Base-by-base conservation (phyloP, 257 asterid genomes). In the Striga asiatica region DNA sequence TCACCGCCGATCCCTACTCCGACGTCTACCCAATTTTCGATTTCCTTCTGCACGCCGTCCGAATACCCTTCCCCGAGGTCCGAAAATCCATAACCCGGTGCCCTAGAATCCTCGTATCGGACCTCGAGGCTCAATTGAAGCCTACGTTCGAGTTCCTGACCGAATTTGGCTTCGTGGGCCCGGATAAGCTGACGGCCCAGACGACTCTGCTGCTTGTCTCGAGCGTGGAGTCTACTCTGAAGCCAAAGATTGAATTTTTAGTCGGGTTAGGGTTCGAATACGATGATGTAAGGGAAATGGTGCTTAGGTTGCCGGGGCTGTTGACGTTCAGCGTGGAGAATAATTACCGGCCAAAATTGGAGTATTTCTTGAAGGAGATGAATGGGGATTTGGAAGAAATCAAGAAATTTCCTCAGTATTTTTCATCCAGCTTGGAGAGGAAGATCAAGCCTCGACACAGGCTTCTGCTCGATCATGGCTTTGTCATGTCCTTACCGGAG, bases 321-420 rank as follows among this genome's bases (percentile, higher is more conserved):
- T 66, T 89, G 78, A 89, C 94, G 17, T 86, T 74, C 50, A 89
- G 98, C 39, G 67, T 89, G 57, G 95, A 89, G 78, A 82, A 77
- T 10, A 89, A 89, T 60, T 89, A 50, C 28, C 69, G 50, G 75
- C 98, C 94, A 0, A 89, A 89, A 61, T 43, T 73, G 53, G 84
- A 70, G 66, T 86, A 80, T 46, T 89, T 89, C 41, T 9, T 78
- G 54, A 53, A 78, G 60, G 94, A 83, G 17, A 83, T 89, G 96
- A 63, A 75, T 20, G 92, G 94, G 60, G 60, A 77, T 56, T 61
- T 91, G 71, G 73, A 62, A 62, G 94, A 91, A 22, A 37, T 91
- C 18, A 86, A 78, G 94, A 77, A 64, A 73, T 89, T 89, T 42
- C 98, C 96, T 1, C 98, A 89, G 67, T 89, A 79, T 52, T 86